Conservation (phyloP, 306 rosid species). For the Malus fusca region DNA sequence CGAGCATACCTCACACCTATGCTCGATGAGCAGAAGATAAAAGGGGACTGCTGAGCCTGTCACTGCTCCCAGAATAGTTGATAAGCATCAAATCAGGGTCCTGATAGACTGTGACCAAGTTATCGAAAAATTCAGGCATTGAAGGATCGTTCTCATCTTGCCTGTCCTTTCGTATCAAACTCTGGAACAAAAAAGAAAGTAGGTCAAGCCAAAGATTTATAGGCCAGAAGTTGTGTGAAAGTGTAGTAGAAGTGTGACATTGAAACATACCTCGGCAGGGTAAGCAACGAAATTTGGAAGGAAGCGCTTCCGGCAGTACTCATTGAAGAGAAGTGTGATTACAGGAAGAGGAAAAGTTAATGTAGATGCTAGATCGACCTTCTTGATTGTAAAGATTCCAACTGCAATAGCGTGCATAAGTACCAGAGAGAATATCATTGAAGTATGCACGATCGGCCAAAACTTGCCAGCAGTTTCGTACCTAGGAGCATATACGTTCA, state of each 20-base stretch:
- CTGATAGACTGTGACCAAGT: conserved; percentile 50
- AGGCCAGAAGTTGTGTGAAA: background rate
- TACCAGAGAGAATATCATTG: conserved; percentile 74
- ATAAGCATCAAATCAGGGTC: conserved; percentile 77
- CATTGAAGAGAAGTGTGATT: conserved; percentile 80
- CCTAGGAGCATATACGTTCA: conserved; percentile 69
- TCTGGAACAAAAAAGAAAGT: conserved; percentile 37
- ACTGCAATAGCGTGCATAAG: conserved; percentile 92
- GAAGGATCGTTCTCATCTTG: conserved; percentile 46
- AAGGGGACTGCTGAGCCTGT: conserved; percentile 52
- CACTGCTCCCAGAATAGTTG: conserved; percentile 31
- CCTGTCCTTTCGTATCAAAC: conserved; percentile 79
- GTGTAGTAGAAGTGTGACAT: background rate
- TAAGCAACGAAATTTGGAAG: conserved; percentile 64
- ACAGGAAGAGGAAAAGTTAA: conserved; percentile 63
- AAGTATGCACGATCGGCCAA: conserved; percentile 84
- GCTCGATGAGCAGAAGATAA: conserved; percentile 26
- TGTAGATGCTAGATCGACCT: conserved; percentile 37
- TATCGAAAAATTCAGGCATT: conserved; percentile 49
- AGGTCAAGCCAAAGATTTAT: background rate
- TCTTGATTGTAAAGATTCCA: conserved; percentile 83
- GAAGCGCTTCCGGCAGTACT: conserved; percentile 94
- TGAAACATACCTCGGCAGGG: conserved; percentile 70
- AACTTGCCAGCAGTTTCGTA: conserved; percentile 84
- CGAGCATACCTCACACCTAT: conserved; percentile 19